phyloP scores from a whole-genome alignment of 1,284 basidiomycete genomes.

The Ceratobasidium sp. region DNA sequence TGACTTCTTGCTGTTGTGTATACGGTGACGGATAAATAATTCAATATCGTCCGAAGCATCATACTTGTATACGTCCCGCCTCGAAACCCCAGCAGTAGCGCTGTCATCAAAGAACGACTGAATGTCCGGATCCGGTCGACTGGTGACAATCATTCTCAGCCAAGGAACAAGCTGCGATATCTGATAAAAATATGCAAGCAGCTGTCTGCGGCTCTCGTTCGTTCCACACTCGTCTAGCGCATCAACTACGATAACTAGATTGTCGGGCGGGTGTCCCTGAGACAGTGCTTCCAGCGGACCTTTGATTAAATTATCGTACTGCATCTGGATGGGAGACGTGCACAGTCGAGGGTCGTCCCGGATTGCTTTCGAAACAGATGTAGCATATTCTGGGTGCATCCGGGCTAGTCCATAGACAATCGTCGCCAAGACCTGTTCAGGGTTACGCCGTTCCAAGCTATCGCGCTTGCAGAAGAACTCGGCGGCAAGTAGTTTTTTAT shows the following conservation, averaged over 20 bases:
- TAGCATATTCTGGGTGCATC: background rate
- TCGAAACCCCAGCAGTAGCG: background rate
- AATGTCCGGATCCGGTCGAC: constrained; percentile 22
- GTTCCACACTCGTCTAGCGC: constrained; percentile 31
- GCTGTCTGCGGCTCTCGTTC: background rate
- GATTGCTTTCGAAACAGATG: background rate
- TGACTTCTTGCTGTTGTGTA: background rate
- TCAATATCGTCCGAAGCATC: background rate
- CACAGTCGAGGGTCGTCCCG: background rate
- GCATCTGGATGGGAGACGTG: background rate
- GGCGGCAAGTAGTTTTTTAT: constrained; percentile 51
- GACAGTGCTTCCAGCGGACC: background rate
- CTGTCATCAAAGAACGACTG: background rate
- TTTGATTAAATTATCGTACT: background rate
- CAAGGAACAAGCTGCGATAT: background rate
- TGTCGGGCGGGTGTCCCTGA: background rate
- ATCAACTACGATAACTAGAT: constrained; percentile 16
- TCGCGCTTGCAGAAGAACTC: constrained; percentile 55
- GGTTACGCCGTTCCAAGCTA: constrained; percentile 27
- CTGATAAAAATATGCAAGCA: background rate
- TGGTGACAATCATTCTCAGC: constrained; percentile 28
- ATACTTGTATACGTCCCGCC: background rate
- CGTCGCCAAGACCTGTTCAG: constrained; percentile 30
- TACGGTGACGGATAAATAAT: background rate
- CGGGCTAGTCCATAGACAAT: background rate